phyloP scores from a whole-genome alignment of 768 basidiomycete genomes.

The Mycena rebaudengoi region DNA sequence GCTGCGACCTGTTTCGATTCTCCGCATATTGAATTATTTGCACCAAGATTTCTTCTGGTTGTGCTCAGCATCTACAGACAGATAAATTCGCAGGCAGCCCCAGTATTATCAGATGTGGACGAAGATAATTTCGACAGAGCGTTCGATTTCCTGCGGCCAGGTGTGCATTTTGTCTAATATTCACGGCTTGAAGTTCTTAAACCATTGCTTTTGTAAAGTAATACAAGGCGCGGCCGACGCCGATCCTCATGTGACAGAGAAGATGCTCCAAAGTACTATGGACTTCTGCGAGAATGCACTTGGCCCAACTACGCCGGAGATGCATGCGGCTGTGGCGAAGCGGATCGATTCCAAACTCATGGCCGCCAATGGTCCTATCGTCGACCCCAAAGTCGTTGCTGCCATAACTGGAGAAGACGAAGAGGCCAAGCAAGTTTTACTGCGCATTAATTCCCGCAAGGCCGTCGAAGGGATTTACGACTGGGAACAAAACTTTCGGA shows the following conservation, averaged over 20 bases:
- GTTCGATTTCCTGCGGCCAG: constrained; percentile 52
- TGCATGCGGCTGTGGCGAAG: neutral
- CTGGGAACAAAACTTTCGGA: neutral
- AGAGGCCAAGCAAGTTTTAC: neutral
- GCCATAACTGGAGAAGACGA: neutral
- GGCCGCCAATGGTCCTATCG: neutral
- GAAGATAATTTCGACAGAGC: constrained; percentile 59
- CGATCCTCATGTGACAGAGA: neutral
- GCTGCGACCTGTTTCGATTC: neutral
- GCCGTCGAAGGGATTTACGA: constrained; percentile 2
- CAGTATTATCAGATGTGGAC: constrained; percentile 50
- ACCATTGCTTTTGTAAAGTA: neutral
- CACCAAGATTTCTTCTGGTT: constrained; percentile 52
- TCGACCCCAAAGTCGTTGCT: neutral
- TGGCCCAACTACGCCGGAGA: constrained; percentile 1
- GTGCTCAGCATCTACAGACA: constrained; percentile 59
- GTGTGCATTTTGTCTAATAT: too few species aligned
- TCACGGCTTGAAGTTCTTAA: too few species aligned
- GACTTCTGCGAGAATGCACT: constrained; percentile 1
- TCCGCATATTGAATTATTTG: too few species aligned
- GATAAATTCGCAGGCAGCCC: constrained; percentile 48
- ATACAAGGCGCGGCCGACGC: constrained; percentile 5
- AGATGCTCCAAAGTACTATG: neutral
- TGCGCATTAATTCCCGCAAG: constrained; percentile 1
- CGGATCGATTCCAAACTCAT: neutral